Conservation (phyloP, 129 eudicot genomes). For the Pulicaria dysenterica region DNA sequence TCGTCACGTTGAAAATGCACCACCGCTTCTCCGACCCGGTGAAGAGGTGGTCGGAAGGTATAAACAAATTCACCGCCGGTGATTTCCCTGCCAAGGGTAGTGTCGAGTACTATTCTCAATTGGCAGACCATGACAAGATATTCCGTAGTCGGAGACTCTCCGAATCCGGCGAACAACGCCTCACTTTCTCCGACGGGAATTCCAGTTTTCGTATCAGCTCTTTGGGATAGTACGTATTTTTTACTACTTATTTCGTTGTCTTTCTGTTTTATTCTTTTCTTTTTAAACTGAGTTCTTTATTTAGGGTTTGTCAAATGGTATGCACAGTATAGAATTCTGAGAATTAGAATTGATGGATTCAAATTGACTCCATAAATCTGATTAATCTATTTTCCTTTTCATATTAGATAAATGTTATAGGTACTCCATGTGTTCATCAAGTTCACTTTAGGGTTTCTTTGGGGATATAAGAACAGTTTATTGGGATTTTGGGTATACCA, state of each 20-base stretch:
- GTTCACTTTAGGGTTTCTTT: conserved; percentile 25
- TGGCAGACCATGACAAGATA: conserved; percentile 59
- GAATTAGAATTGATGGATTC: background rate
- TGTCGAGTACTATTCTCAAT: conserved; percentile 58
- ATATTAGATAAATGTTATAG: too few relatives aligned
- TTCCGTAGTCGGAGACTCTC: conserved; percentile 59
- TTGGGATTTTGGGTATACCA: too few relatives aligned
- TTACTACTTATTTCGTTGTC: background rate
- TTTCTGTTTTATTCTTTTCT: background rate
- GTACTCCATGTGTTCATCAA: conserved; percentile 6
- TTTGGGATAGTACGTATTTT: conserved; percentile 66
- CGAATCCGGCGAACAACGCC: conserved; percentile 41
- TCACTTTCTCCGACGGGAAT: conserved; percentile 87
- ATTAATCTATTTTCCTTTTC: background rate
- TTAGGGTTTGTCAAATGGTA: conserved; percentile 29
- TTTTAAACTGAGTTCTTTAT: conserved; percentile 25
- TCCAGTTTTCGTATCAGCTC: conserved; percentile 79
- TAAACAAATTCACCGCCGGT: conserved; percentile 30
- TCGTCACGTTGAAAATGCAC: conserved; percentile 80
- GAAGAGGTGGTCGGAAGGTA: conserved; percentile 50
- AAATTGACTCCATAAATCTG: background rate
- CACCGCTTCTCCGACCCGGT: conserved; percentile 83
- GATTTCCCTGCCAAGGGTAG: conserved; percentile 69
- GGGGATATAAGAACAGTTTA: background rate
- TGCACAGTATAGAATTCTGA: background rate